Evolutionary conservation across 148 eudicot species (phyloP).

Genomic region (Polygonum aviculare): DNA sequence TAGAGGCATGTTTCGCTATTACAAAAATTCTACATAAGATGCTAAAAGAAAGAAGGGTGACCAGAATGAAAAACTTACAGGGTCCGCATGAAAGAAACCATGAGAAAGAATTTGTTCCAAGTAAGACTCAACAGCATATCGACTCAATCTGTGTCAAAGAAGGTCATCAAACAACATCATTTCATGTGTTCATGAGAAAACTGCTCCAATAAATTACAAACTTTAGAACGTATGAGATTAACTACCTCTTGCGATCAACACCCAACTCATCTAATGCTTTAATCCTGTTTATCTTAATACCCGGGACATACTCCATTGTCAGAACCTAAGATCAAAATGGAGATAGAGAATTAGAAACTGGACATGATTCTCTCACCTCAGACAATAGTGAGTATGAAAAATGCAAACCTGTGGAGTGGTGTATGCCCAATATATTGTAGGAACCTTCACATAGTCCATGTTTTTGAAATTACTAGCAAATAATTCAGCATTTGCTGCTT

Average conservation of each 20-base stretch:
- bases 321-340: slow-evolving; percentile 48
- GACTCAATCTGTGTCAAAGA: slow-evolving; percentile 54
- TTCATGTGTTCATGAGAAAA: not conserved
- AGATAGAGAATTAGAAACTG: slow-evolving; percentile 14
- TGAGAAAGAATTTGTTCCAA: slow-evolving; percentile 88
- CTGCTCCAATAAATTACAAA: not conserved
- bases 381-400: slow-evolving; percentile 12
- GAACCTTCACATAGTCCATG: slow-evolving; percentile 93
- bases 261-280: slow-evolving; percentile 91
- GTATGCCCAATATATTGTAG: slow-evolving; percentile 73
- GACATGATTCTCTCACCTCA: not conserved
- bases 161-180: not conserved
- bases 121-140: slow-evolving; percentile 97
- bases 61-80: slow-evolving; percentile 46
- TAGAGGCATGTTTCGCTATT: not conserved
- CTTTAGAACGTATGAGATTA: slow-evolving; percentile 8
- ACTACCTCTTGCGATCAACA: slow-evolving; percentile 86
- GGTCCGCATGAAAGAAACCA: slow-evolving; percentile 98
- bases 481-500: slow-evolving; percentile 91
- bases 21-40: not conserved
- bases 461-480: slow-evolving; percentile 79
- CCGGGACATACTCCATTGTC: slow-evolving; percentile 98
- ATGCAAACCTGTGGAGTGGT: slow-evolving; percentile 89
- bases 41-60: not conserved
- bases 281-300: slow-evolving; percentile 95